These are phyloP conservation scores for Trichoderma gracile DNA, from an alignment of 2,329 filamentous ascomycete species.

Conservation along the genomic window DNA sequence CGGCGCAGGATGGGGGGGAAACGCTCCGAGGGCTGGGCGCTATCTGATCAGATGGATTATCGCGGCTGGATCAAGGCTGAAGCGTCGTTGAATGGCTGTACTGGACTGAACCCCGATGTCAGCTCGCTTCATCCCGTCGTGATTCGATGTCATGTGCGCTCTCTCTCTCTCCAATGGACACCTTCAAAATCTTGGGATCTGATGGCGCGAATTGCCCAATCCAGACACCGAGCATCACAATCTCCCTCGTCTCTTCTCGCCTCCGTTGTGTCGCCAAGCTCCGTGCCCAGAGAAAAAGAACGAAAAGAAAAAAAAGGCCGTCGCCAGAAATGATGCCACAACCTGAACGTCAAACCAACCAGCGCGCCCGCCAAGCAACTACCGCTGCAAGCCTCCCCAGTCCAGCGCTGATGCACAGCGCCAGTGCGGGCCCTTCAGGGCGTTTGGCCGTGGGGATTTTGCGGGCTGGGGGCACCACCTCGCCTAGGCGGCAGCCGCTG, in stretches of 20 bases:
- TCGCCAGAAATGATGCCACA: neutral
- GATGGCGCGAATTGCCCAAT: no score
- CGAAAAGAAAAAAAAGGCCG: neutral
- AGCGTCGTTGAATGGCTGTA: no score
- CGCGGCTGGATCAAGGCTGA: neutral
- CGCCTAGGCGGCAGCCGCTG: neutral
- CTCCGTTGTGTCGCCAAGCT: no score
- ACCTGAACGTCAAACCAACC: neutral
- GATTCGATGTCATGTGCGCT: no score
- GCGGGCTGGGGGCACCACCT: neutral
- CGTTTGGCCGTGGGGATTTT: neutral
- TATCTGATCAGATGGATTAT: neutral
- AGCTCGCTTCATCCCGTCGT: no score
- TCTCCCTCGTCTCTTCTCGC: no score
- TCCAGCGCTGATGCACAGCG: conserved; percentile 12
- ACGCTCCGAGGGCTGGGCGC: neutral
- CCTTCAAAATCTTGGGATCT: no score
- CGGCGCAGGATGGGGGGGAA: conserved; percentile 4
- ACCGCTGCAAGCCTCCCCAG: conserved; percentile 13
- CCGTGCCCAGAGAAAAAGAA: neutral
- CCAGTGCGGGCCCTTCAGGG: neutral
- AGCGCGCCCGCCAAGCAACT: conserved; percentile 16
- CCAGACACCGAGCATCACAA: no score
- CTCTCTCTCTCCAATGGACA: no score
- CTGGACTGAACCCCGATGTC: no score